Base-by-base conservation (phyloP, 1,139 yeast genomes). In the Pichia terricola region DNA sequence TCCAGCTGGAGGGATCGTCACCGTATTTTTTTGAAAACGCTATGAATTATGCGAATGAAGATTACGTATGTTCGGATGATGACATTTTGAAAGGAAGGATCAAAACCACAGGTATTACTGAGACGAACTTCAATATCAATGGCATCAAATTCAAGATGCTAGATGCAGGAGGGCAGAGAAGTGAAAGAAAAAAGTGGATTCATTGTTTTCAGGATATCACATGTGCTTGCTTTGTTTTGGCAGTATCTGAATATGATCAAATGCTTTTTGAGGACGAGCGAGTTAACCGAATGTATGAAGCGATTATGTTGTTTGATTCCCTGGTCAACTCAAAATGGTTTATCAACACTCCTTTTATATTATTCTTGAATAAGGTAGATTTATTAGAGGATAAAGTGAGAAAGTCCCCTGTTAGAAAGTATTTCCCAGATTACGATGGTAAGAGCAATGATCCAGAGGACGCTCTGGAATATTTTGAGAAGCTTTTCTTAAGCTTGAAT, bases 161-260 rank as follows among this genome's bases (percentile, higher is more conserved):
- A 45, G 99, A 91, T 67, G 97, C 96, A 5, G 99, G 99, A 41
- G 99, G 99, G 2, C 98, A 91, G 65, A 70, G 98, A 47, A 79
- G 89, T 37, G 98, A 91, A 64, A 74, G 98, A 46, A 79, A 81
- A 53, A 91, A 91, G 61, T 91, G 98, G 98, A 85, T 91, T 49
- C 96, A 89, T 61, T 86, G 95, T 59, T 91, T 94, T 64, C 94
- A 89, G 57, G 87, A 85, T 52, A 88, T 91, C 45, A 84, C 95
- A 0, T 87, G 95, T 2, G 81, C 94, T 1, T 64, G 91, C 35
- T 91, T 88, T 63, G 96, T 91, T n/a, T 75, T 85, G 28, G 96
- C 97, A 0, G 79, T 88, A 34, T 79, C 88, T 40, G 98, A 91
- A 64, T 91, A 86, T 61, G 97, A 91, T 64, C 96, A 91, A 63